Evolutionary conservation across 371 early-diverging fungal species (phyloP), one percentile per base, ranked within the genome.

Genomic region (Mucor mucedo): DNA sequence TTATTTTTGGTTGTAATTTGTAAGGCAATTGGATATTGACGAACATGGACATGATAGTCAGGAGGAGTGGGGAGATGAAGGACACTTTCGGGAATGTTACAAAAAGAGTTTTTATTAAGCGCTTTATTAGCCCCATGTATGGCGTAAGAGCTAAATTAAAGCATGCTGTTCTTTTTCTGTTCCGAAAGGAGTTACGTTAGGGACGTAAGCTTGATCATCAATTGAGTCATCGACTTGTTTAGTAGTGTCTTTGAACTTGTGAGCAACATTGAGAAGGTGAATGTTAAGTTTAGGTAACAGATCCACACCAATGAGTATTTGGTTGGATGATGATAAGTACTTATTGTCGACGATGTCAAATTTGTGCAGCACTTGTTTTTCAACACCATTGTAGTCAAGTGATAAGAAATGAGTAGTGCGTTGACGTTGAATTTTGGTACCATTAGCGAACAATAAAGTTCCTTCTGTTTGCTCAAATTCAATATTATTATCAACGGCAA

Each of bases 21-120:
- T 64, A 64, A 3, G 64, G n/a, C 52, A 52, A 58, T 52, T 1
- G 58, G 53, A 45, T 64, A 64, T 35, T 64, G 53, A 30, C 47
- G 49, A 16, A 58, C 32, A 45, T 64, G 41, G 1, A 27, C 58
- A 45, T 13, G 16, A 33, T 52, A 44, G 4, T 35, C 16, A 4
- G 2, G 7, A 13, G 57, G 52, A 5, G 64, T 64, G n/a, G 50
- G 50, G 11, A 64, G n/a, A 52, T 44, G 33, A 16, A 64, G 38
- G 9, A 58, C 35, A 29, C 33, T 35, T 44, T 64, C 64, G 1
- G 57, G 42, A 14, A 64, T 21, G 13, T 50, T 57, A 13, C 58
- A 64, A 0, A 65, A 27, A 6, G 58, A 48, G 38, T 59, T 53
- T 29, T 39, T 40, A 0, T 58, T 30, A 6, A 58, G 16, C 0